These are phyloP conservation scores for Dissophora ornata DNA, from an alignment of 192 early-diverging fungal species.

Conservation along the genomic window DNA sequence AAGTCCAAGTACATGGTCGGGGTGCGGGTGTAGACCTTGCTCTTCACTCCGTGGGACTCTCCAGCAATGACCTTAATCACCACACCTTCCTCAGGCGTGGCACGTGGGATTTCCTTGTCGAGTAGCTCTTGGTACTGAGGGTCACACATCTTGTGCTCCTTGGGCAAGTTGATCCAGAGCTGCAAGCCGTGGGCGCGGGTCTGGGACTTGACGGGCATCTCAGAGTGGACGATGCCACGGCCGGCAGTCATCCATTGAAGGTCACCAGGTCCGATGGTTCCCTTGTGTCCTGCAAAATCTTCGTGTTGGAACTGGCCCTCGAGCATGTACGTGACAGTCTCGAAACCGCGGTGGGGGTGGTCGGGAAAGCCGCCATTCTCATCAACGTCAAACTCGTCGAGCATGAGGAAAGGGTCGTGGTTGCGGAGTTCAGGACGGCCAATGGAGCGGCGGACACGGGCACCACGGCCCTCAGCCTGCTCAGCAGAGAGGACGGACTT, in stretches of 20 bases:
- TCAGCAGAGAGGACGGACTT: slow-evolving; percentile 26
- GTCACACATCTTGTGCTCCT: slow-evolving; percentile 64
- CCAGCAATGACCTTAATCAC: slow-evolving; percentile 43
- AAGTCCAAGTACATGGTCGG: slow-evolving; percentile 50
- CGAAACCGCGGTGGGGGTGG: slow-evolving; percentile 74
- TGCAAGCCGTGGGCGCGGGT: slow-evolving; percentile 63
- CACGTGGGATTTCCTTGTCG: slow-evolving; percentile 47
- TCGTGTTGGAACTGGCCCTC: slow-evolving; percentile 67
- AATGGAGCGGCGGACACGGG: slow-evolving; percentile 83
- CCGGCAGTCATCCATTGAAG: slow-evolving; percentile 82
- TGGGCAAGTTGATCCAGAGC: slow-evolving; percentile 79
- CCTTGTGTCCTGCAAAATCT: slow-evolving; percentile 68
- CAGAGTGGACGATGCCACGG: slow-evolving; percentile 72
- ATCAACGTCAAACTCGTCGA: slow-evolving; percentile 39
- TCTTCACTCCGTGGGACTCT: slow-evolving; percentile 22
- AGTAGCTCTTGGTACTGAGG: slow-evolving; percentile 60
- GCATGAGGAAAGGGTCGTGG: slow-evolving; percentile 56
- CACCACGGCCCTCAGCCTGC: slow-evolving; percentile 86
- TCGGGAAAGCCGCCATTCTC: slow-evolving; percentile 55
- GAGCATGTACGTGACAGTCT: slow-evolving; percentile 75
- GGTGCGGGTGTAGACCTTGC: slow-evolving; percentile 27
- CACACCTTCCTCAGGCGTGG: slow-evolving; percentile 15
- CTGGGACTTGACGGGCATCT: slow-evolving; percentile 57
- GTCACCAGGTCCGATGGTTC: slow-evolving; percentile 62
- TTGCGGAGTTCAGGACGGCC: slow-evolving; percentile 60